Conservation (phyloP, 140 eudicot species). For the Cichorium intybus region DNA sequence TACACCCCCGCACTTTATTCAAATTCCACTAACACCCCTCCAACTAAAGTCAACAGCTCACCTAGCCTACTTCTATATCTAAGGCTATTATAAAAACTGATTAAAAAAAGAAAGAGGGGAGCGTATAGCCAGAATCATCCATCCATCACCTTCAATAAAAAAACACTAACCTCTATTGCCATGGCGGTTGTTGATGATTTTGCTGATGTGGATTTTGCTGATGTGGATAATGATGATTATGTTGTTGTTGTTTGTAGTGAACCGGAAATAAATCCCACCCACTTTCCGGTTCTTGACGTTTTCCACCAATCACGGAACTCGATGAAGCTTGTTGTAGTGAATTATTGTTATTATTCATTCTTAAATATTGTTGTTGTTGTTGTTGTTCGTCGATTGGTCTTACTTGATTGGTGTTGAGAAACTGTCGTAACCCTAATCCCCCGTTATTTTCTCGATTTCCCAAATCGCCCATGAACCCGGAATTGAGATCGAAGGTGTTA, state of each 20-base stretch:
- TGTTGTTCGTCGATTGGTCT: constrained; percentile 12
- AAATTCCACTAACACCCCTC: constrained; percentile 29
- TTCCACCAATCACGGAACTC: constrained; percentile 64
- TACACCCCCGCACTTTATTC: constrained; percentile 33
- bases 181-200: constrained; percentile 53
- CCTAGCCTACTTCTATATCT: constrained; percentile 39
- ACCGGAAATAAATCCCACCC: constrained; percentile 68
- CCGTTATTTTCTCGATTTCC: constrained; percentile 53
- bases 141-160: too few relatives aligned
- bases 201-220: neutral
- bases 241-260: constrained; percentile 56
- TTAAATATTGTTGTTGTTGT: constrained; percentile 24
- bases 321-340: constrained; percentile 29
- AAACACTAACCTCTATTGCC: constrained; percentile 70
- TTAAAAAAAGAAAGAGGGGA: constrained; percentile 25
- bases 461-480: constrained; percentile 51
- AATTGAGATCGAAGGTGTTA: constrained; percentile 46
- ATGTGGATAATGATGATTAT: too few relatives aligned
- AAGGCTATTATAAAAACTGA: constrained; percentile 28
- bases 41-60: constrained; percentile 28
- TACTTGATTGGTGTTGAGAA: constrained; percentile 39
- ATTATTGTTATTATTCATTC: constrained; percentile 5
- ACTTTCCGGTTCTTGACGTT: constrained; percentile 75
- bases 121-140: constrained; percentile 1
- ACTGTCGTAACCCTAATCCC: constrained; percentile 41